Evolutionary conservation across 2,329 filamentous ascomycete species (phyloP).

Genomic region (Fusarium avenaceum): DNA sequence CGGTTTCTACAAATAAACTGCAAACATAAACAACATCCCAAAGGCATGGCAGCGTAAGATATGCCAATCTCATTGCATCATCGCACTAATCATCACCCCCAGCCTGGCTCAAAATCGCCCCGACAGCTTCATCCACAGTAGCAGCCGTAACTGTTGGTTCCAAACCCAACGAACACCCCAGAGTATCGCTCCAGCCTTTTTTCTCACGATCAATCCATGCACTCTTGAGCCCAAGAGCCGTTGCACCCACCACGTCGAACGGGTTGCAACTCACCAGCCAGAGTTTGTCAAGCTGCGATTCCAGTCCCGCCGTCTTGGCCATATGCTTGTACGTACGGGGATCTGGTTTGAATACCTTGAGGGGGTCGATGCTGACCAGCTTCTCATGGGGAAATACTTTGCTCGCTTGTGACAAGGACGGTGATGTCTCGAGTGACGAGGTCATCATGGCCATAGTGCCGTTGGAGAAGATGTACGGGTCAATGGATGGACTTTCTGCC

Average conservation of each 20-base stretch:
- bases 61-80: constrained; percentile 3
- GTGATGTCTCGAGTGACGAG: constrained; percentile 69
- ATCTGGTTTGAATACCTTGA: constrained; percentile 74
- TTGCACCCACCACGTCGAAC: constrained; percentile 78
- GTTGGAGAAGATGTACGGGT: constrained; percentile 77
- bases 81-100: constrained; percentile 3
- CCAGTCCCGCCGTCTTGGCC: constrained; percentile 63
- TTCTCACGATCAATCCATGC: constrained; percentile 76
- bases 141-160: constrained; percentile 67
- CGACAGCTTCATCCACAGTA: constrained; percentile 70
- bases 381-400: constrained; percentile 53
- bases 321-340: constrained; percentile 73
- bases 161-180: constrained; percentile 62
- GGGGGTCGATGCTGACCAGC: constrained; percentile 72
- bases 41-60: neutral
- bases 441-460: constrained; percentile 74
- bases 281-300: constrained; percentile 62
- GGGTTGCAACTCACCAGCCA: constrained; percentile 81
- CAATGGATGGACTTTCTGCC: constrained; percentile 56
- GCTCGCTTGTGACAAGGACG: constrained; percentile 48
- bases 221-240: constrained; percentile 70
- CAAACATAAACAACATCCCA: neutral
- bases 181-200: constrained; percentile 74
- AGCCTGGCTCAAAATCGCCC: constrained; percentile 48
- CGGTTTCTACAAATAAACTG: neutral